Base-by-base conservation (phyloP, 768 basidiomycete species). In the Pilatotrama ljubarskyi region DNA sequence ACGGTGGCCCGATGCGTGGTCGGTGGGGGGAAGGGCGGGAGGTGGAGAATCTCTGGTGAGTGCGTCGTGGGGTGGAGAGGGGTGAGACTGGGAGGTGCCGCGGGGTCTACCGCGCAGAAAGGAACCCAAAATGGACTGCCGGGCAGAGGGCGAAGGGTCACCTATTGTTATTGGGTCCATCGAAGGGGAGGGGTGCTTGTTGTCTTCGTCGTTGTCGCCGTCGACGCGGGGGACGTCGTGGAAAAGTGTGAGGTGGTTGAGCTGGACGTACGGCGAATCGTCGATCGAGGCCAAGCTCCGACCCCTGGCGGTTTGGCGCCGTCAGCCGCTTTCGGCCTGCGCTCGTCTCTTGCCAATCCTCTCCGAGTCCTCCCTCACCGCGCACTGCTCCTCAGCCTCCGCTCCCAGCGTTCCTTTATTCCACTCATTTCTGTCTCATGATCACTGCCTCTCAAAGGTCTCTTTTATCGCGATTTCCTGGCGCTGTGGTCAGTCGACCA, bases 81-180 rank as follows among this genome's bases (percentile, higher is more conserved):
- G 70, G 58, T 85, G 82, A 20, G 85, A 85, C 72, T 85, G 81
- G 32, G 87, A 88, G 44, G 81, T 76, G 70, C 86, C 88, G 66
- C 87, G 80, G 17, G 87, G 87, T 62, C 88, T 77, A 46, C 82
- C 83, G 59, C 88, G 84, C 61, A 91, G 78, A 72, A 90, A 84
- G 51, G 85, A 85, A 59, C 87, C 84, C 47, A 91, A 80, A 71
- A 91, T 89, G 61, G 85, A 85, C 57, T 83, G 78, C 57, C 88
- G 78, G 35, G 80, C 72, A 38, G 74, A 70, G 38, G 73, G 69
- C 38, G 76, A 69, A 55, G 69, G 57, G 55, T 64, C 66, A 22
- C 67, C 68, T 64, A 71, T 58, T 38, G 66, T 64, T 22, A 71
- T 18, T 24, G 70, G 64, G 63, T 71, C 70, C 70, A 71, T 71